These are phyloP conservation scores for Stylosanthes scabra DNA, from an alignment of 331 rosid genomes.

Conservation along the genomic window DNA sequence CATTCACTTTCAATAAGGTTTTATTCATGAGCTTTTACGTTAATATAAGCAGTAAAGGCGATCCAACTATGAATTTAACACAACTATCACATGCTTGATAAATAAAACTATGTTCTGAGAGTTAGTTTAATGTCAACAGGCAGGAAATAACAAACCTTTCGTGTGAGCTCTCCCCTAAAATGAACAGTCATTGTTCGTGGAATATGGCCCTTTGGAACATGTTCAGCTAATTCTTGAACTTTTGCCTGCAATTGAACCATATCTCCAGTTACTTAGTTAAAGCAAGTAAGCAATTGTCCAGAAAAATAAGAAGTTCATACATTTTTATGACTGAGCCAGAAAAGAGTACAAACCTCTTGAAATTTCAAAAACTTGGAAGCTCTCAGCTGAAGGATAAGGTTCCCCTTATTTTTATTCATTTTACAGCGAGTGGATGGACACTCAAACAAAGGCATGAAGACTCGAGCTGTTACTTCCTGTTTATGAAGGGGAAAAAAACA, in stretches of 20 bases:
- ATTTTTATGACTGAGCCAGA: conserved; percentile 20
- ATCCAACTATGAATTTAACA: conserved; percentile 3
- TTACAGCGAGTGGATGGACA: conserved; percentile 92
- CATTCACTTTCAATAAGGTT: conserved; percentile 9
- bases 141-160: conserved; percentile 70
- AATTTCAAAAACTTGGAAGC: conserved; percentile 97
- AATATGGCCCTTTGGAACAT: conserved; percentile 98
- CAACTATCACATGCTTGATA: conserved; percentile 29
- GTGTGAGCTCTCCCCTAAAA: conserved; percentile 93
- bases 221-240: conserved; percentile 95
- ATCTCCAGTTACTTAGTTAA: background rate
- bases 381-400: conserved; percentile 90
- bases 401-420: conserved; percentile 74
- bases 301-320: conserved; percentile 16
- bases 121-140: conserved; percentile 30
- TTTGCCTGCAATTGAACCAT: conserved; percentile 79
- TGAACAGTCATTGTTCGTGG: conserved; percentile 96
- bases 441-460: conserved; percentile 91
- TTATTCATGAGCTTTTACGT: conserved; percentile 7
- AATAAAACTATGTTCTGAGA: background rate
- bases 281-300: background rate
- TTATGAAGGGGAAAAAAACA: conserved; percentile 34
- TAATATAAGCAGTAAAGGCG: background rate
- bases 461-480: conserved; percentile 98
- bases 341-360: conserved; percentile 74